Base-by-base conservation (phyloP, 2,329 filamentous ascomycete species). In the Trichophyton mentagrophytes region DNA sequence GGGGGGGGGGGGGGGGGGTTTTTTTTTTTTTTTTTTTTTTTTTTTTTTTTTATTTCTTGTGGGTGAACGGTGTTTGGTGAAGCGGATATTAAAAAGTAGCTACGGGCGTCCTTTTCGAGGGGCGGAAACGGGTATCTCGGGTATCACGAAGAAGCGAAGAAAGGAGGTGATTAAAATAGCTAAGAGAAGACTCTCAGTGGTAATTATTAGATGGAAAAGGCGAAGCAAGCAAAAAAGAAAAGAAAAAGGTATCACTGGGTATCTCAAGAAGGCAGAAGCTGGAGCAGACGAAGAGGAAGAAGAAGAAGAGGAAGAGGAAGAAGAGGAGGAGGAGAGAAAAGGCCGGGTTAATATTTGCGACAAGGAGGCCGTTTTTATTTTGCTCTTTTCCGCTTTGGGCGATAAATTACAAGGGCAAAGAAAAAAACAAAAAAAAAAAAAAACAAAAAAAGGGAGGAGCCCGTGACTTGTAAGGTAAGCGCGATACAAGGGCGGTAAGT, bases 211-310 rank as follows among this genome's bases (percentile, higher is more conserved):
- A 25, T 3, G 51, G 8, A n/a, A 15, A 17, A 55, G 33, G 27
- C 64, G 67, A 67, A 59, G 64, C 33, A 38, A 38, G 33, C 33
- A 38, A 65, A 67, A 36, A 44, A 44, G 40, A 44, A 44, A 17
- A 44, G n/a, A 17, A 38, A 44, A 68, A 67, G 70, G 72, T 58
- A 68, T 73, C 73, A 71, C 71, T 70, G 71, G 73, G 70, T 71
- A 72, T 72, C 72, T 70, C 68, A 74, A 66, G 70, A 66, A 66
- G 68, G 69, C 65, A 65, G 64, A 62, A 65, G 64, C 60, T 62
- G 63, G 62, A 58, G 46, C 49, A 62, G 58, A 65, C 61, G 63
- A 61, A 63, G 64, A 63, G 64, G 49, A 65, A 63, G 61, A 62
- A 63, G 56, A 55, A 67, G 63, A 66, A 64, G 63, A 62, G 30